phyloP scores from a whole-genome alignment of 139 green algal genomes.

The Haematococcus sp. region DNA sequence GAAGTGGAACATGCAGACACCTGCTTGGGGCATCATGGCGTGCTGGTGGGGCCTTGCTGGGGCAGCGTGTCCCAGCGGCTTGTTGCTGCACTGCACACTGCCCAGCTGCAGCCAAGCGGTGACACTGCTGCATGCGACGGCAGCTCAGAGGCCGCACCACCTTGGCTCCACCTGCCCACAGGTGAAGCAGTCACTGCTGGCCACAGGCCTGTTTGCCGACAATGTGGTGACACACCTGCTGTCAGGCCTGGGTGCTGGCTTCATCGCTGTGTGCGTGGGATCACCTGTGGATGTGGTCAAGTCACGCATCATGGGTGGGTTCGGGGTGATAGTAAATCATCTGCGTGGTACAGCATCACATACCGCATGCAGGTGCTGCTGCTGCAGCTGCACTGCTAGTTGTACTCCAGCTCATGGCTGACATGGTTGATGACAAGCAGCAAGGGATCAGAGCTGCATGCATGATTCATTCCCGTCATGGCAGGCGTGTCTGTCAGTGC shows the following conservation, averaged over 20 bases:
- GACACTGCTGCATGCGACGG: too few relatives aligned
- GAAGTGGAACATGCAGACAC: background rate
- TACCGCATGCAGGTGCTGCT: constrained; percentile 4
- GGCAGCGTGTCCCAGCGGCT: too few relatives aligned
- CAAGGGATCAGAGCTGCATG: background rate
- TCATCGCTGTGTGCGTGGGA: constrained; percentile 93
- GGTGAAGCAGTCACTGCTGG: constrained; percentile 76
- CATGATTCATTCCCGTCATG: too few relatives aligned
- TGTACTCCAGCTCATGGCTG: background rate
- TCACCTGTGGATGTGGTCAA: constrained; percentile 98
- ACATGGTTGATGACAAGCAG: background rate
- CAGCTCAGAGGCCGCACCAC: too few relatives aligned
- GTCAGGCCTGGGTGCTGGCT: constrained; percentile 80
- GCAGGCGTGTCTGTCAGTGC: too few relatives aligned
- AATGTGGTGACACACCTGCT: constrained; percentile 77
- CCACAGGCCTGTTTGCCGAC: constrained; percentile 60
- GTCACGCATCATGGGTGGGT: constrained; percentile 89
- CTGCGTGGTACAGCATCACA: too few relatives aligned
- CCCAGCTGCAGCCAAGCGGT: too few relatives aligned
- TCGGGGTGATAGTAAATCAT: too few relatives aligned
- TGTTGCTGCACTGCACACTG: too few relatives aligned
- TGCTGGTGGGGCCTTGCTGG: background rate
- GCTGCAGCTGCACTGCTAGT: background rate
- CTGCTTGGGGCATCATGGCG: background rate
- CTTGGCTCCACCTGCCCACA: too few relatives aligned